Conservation (phyloP, 257 asterid species). For the Solanum microdontum region DNA sequence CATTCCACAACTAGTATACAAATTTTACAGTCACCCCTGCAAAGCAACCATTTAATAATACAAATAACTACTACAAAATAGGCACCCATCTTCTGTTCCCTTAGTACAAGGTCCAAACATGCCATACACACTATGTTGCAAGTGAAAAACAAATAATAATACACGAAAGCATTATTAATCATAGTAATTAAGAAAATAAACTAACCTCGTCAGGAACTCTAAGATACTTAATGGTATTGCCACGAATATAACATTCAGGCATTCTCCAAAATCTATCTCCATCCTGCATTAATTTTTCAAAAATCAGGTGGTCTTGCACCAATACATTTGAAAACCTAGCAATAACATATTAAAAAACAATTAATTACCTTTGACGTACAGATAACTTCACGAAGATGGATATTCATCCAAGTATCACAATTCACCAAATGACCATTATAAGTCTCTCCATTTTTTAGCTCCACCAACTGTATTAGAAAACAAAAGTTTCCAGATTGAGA, state of each 20-base stretch:
- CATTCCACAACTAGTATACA: not conserved
- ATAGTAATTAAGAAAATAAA: not conserved
- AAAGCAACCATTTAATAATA: not conserved
- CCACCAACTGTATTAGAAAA: slow-evolving; percentile 55
- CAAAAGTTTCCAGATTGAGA: not conserved
- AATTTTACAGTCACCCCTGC: not conserved
- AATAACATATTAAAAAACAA: not conserved
- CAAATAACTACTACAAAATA: not conserved
- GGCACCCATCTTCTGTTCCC: not conserved
- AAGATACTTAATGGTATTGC: slow-evolving; percentile 51
- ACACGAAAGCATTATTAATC: not conserved
- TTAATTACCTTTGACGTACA: slow-evolving; percentile 83
- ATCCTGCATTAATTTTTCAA: slow-evolving; percentile 38
- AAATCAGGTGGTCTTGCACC: not conserved
- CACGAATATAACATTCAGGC: slow-evolving; percentile 87
- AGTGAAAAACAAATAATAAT: not conserved
- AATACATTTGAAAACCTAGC: not conserved
- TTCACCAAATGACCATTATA: slow-evolving; percentile 94
- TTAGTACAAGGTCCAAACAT: not conserved
- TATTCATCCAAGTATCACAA: slow-evolving; percentile 98
- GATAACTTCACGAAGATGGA: slow-evolving; percentile 97
- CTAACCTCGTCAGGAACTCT: slow-evolving; percentile 96
- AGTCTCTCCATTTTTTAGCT: slow-evolving; percentile 93
- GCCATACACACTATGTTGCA: not conserved
- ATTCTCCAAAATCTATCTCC: slow-evolving; percentile 98